These are phyloP conservation scores for Ochromonas danica DNA, from an alignment of 108 stramenopile species.

Conservation along the genomic window DNA sequence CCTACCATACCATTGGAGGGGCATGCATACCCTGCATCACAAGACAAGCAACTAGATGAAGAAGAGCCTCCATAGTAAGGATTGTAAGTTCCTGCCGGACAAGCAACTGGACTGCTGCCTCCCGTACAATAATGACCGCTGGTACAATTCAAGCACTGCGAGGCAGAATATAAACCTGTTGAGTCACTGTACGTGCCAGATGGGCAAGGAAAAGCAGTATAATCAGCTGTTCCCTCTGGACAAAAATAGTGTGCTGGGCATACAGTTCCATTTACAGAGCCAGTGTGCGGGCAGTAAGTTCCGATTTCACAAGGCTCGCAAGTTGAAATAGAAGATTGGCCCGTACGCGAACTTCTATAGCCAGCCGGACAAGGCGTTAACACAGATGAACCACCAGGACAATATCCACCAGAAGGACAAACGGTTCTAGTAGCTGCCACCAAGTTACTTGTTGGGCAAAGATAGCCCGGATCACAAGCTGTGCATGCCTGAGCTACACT, in stretches of 20 bases:
- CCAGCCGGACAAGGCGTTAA: constrained; percentile 41
- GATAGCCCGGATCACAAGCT: not conserved
- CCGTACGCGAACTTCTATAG: not conserved
- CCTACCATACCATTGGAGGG: not conserved
- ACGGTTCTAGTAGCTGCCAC: not conserved
- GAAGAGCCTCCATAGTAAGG: not conserved
- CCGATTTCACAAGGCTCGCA: not conserved
- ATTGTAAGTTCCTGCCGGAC: constrained; percentile 36
- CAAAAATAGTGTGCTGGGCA: too few species aligned
- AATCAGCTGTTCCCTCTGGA: constrained; percentile 36
- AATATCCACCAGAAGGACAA: constrained; percentile 40
- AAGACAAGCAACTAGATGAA: not conserved
- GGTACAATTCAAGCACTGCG: constrained; percentile 44
- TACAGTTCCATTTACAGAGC: too few species aligned
- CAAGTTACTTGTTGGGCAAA: too few species aligned
- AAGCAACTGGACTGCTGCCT: not conserved
- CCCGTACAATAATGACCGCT: constrained; percentile 35
- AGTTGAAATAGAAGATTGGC: not conserved
- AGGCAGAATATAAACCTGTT: constrained; percentile 33
- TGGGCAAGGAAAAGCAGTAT: constrained; percentile 38
- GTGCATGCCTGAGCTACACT: constrained; percentile 38
- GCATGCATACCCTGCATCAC: constrained; percentile 24
- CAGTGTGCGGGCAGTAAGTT: constrained; percentile 4
- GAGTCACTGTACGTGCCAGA: constrained; percentile 50
- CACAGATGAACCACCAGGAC: too few species aligned